A percentile compares a stretch with the other conserved stretches of the same genome.
These are phyloP conservation scores for Mollisiaceae sp. DNA, from an alignment of 2,329 filamentous ascomycete species.

Conservation along the genomic window DNA sequence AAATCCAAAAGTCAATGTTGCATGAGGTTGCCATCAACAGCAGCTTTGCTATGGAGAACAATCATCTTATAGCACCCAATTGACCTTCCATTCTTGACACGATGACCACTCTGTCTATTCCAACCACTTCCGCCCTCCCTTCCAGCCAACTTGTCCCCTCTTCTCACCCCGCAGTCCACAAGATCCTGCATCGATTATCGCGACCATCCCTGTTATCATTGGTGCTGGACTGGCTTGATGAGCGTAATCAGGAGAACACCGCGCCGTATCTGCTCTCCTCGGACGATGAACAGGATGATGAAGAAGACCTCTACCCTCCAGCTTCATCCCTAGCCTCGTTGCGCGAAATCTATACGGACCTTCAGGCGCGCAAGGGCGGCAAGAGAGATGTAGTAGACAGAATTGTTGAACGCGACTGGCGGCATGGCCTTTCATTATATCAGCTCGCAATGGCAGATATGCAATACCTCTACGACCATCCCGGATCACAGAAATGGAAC, in stretches of 20 bases:
- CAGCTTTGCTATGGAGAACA: background rate
- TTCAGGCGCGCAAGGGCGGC: conserved; percentile 64
- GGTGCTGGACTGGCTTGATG: conserved; percentile 77
- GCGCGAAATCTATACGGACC: conserved; percentile 65
- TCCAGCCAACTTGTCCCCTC: conserved; percentile 72
- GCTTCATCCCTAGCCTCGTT: conserved; percentile 69
- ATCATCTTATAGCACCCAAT: background rate
- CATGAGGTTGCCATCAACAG: background rate
- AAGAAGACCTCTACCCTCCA: conserved; percentile 71
- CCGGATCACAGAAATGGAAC: conserved; percentile 66
- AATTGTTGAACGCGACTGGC: conserved; percentile 72
- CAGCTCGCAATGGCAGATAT: conserved; percentile 73
- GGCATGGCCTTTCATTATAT: conserved; percentile 66
- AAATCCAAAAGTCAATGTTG: background rate
- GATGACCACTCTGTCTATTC: conserved; percentile 59
- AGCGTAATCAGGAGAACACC: conserved; percentile 63
- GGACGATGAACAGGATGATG: conserved; percentile 59
- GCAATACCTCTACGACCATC: conserved; percentile 69
- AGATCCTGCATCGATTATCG: conserved; percentile 71
- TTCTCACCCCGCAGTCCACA: conserved; percentile 66
- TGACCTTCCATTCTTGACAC: background rate
- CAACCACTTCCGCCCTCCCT: conserved; percentile 74
- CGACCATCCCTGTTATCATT: conserved; percentile 74
- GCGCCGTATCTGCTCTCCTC: conserved; percentile 61
- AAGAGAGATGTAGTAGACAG: conserved; percentile 68